A percentile compares a stretch with the other conserved stretches of the same genome.
phyloP scores from a whole-genome alignment of 768 basidiomycete species.

The Leucosporidium yakuticum region DNA sequence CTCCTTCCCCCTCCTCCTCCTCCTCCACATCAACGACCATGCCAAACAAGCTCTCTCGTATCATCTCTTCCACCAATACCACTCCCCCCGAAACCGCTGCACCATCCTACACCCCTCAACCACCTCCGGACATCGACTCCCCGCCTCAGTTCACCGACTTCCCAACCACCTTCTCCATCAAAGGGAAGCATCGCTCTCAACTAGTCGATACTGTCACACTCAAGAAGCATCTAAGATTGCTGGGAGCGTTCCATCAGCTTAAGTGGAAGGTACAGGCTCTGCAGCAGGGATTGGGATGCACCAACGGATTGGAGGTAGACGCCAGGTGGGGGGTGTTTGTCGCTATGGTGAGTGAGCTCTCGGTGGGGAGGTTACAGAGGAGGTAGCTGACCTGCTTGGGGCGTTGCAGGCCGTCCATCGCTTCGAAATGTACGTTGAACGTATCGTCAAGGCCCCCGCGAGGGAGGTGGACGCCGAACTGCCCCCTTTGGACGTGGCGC shows the following conservation, averaged over 20 bases:
- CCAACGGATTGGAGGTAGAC: conserved; percentile 11
- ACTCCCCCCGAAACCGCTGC: neutral
- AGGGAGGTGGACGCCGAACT: neutral
- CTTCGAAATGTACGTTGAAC: neutral
- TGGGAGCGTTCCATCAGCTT: conserved; percentile 32
- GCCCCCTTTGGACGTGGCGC: conserved; percentile 34
- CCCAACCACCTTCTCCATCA: neutral
- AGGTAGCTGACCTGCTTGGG: too few species aligned
- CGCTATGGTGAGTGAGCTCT: neutral
- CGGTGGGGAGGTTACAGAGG: too few species aligned
- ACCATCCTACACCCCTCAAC: neutral
- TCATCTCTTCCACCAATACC: neutral
- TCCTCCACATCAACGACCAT: too few species aligned
- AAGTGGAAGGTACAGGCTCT: conserved; percentile 9
- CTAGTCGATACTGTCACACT: conserved; percentile 15
- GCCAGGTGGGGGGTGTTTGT: conserved; percentile 33
- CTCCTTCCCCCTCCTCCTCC: too few species aligned
- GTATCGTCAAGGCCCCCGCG: too few species aligned
- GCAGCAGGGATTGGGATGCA: neutral
- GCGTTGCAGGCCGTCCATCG: conserved; percentile 19
- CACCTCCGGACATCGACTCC: neutral
- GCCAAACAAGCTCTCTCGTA: neutral
- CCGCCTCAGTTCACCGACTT: neutral
- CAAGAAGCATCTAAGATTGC: conserved; percentile 32
- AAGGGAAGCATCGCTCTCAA: conserved; percentile 3